phyloP scores from a whole-genome alignment of 176 grass and related monocot genomes.

The Cenchrus americanus region DNA sequence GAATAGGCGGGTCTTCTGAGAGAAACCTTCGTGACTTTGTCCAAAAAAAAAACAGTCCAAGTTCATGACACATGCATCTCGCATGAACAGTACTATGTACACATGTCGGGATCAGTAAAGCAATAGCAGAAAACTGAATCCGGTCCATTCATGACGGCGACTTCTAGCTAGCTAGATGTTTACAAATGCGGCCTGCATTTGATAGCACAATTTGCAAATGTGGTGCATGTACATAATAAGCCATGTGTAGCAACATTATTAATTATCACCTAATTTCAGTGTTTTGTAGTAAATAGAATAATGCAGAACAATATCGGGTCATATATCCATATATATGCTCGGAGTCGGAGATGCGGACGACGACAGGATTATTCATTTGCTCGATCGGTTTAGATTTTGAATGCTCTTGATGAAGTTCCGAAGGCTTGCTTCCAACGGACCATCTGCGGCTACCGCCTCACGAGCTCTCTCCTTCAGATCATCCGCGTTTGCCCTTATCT shows the following conservation, averaged over 20 bases:
- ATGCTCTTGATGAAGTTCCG: not conserved
- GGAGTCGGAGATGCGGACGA: too few species aligned
- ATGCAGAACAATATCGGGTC: not conserved
- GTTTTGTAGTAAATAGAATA: not conserved
- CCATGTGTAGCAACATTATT: too few species aligned
- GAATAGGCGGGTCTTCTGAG: not conserved
- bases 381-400: not conserved
- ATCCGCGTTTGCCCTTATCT: not conserved
- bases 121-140: not conserved
- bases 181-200: too few species aligned
- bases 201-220: too few species aligned
- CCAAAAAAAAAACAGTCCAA: conserved; percentile 17
- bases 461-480: not conserved
- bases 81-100: not conserved
- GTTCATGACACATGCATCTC: not conserved
- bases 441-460: not conserved
- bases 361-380: too few species aligned
- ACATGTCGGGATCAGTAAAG: not conserved
- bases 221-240: too few species aligned
- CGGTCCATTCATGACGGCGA: not conserved
- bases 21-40: conserved; percentile 34
- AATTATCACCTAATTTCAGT: not conserved
- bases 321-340: not conserved
- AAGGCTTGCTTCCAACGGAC: not conserved
- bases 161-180: not conserved